These are phyloP conservation scores for Pascua guehoae DNA, from an alignment of 1,284 basidiomycete genomes.

Conservation along the genomic window DNA sequence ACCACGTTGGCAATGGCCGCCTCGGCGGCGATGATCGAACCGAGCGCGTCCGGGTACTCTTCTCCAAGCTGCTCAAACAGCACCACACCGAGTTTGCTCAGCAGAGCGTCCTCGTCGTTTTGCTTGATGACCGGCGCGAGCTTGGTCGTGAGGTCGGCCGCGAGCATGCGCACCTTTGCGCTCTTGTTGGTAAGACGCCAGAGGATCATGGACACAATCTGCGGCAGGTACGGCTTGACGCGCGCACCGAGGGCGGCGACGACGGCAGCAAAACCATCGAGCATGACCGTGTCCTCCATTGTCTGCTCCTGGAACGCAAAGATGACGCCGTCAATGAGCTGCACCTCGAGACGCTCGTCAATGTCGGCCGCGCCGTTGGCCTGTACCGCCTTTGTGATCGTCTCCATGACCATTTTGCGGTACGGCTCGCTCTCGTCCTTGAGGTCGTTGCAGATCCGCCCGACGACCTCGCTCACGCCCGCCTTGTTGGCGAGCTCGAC, in stretches of 20 bases:
- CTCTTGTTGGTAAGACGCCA: constrained; percentile 99
- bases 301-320: constrained; percentile 99
- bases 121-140: constrained; percentile 98
- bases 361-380: constrained; percentile 93
- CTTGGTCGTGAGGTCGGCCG: constrained; percentile 91
- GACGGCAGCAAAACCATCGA: constrained; percentile 96
- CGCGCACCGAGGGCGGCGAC: constrained; percentile 95
- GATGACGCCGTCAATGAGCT: constrained; percentile 96
- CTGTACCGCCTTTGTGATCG: constrained; percentile 92
- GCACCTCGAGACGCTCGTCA: constrained; percentile 89
- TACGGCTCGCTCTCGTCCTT: constrained; percentile 97
- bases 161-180: constrained; percentile 97
- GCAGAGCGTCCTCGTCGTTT: constrained; percentile 90
- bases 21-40: constrained; percentile 97
- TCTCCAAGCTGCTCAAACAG: constrained; percentile 98
- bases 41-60: constrained; percentile 97
- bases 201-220: constrained; percentile 98
- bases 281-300: constrained; percentile 96
- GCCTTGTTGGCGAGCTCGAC: constrained; percentile 96
- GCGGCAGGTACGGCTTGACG: constrained; percentile 98
- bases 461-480: constrained; percentile 92
- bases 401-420: constrained; percentile 99
- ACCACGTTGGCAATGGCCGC: constrained; percentile 99
- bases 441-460: constrained; percentile 89
- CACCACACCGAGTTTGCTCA: constrained; percentile 95